Percentiles rank a stretch among this genome's conserved stretches.
Evolutionary conservation across 192 early-diverging fungal genomes (phyloP).

Genomic region (Spizellomyces sp.): DNA sequence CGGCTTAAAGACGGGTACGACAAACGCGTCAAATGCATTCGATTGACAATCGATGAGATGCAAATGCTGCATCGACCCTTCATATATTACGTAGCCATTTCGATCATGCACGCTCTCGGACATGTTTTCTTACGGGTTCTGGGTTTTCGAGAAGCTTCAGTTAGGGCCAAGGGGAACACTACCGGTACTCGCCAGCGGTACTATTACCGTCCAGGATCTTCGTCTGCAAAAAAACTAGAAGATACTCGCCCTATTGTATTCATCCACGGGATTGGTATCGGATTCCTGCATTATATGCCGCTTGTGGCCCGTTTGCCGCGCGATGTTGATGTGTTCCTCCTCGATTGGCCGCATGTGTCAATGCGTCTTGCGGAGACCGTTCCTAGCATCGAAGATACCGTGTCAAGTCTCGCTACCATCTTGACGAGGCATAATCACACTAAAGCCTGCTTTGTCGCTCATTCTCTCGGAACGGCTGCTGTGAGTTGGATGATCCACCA

Average conservation of each 20-base stretch:
- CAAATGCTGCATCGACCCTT: slow-evolving; percentile 59
- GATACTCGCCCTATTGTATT: slow-evolving; percentile 57
- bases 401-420: slow-evolving; percentile 50
- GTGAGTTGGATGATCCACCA: slow-evolving; percentile 53
- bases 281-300: slow-evolving; percentile 55
- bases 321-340: slow-evolving; percentile 29
- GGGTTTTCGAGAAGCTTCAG: neutral
- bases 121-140: neutral
- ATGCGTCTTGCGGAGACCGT: slow-evolving; percentile 63
- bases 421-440: slow-evolving; percentile 41
- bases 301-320: slow-evolving; percentile 48
- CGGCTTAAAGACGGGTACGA: neutral
- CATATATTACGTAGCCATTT: slow-evolving; percentile 55
- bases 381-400: slow-evolving; percentile 54
- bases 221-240: slow-evolving; percentile 14
- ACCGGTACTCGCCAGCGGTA: slow-evolving; percentile 18
- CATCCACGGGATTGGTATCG: slow-evolving; percentile 71
- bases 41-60: slow-evolving; percentile 57
- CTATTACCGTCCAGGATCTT: slow-evolving; percentile 16
- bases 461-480: slow-evolving; percentile 62
- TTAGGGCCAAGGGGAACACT: neutral
- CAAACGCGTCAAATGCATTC: slow-evolving; percentile 46
- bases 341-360: slow-evolving; percentile 64
- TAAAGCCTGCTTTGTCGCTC: slow-evolving; percentile 65
- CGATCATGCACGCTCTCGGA: slow-evolving; percentile 2